Base-by-base conservation (phyloP, 768 basidiomycete species). In the Inosperma sp. region DNA sequence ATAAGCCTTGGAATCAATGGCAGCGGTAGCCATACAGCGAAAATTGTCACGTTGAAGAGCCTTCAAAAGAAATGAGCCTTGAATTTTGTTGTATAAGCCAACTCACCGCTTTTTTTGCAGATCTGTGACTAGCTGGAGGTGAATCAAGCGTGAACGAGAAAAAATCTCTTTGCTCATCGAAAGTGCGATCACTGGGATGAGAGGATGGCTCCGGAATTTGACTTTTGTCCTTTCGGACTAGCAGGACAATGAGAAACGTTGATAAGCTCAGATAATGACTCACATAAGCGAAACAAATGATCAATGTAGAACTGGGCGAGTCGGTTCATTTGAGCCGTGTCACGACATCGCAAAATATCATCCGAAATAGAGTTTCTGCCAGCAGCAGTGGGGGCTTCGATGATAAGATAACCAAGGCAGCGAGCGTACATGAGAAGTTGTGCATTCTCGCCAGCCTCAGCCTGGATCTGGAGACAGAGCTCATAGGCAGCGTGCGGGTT, bases 21-120 rank as follows among this genome's bases (percentile, higher is more conserved):
- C n/a, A 13, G 16, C 30, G 21, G 50, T 51, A 34, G 42, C 37
- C 49, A 45, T 47, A 30, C 50, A 55, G 21, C 42, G 37, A 22
- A 35, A 53, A 23, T 44, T 45, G 37, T 56, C 48, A 16, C 52
- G 56, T 16, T 27, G 17, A 25, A 57, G 31, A 17, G 56, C 56
- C 52, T 57, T 39, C 25, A 33, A 30, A 49, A 7, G 35, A 37
- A 35, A 43, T 33, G 19, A 36, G 47, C 4, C 9, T 37, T 7
- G 22, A n/a, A 29, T 30, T 14, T 9, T 2, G 16, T 22, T 25
- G 17, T 29, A 27, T 34, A 47, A 49, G 12, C 23, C 36, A 37
- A 45, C 53, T 48, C 19, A 57, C 56, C 23, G 52, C 37, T 19
- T 25, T 16, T 48, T 54, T 57, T 17, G 56, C 48, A n/a, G 42